Evolutionary conservation across 768 basidiomycete species (phyloP), one percentile per base, ranked within the genome.

Genomic region (Suillus subluteus): DNA sequence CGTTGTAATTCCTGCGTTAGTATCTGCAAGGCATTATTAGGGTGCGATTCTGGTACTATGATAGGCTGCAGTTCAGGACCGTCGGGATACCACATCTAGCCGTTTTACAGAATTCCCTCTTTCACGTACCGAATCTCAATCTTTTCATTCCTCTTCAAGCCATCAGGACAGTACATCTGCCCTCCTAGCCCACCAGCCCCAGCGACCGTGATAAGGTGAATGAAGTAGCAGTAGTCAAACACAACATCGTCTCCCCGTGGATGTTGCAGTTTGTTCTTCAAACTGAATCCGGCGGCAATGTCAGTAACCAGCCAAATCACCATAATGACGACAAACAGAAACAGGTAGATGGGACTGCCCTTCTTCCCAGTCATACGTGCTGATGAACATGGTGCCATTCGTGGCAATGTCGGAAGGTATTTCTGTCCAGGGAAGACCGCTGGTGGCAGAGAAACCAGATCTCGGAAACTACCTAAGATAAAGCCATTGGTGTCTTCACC

Each of bases 91-190:
- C 26, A 26, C 26, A 1, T 26, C 26, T 26, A 26, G 32, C 32
- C 21, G 54, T 35, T 56, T 56, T 11, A 21, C 9, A 21, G 18
- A 8, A 18, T 32, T 21, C 18, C 18, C 54, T 26, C 50, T 44
- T 58, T 58, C 40, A 21, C 37, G 13, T 37, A 18, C 41, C n/a
- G 9, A 32, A 62, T 38, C 30, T 46, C 48, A 7, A 58, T 48
- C 3, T n/a, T 35, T 30, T 65, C 65, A 38, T 65, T 62, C 65
- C 48, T 23, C 40, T 26, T 38, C 38, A 62, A 35, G 6, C 64
- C 58, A 12, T 32, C 54, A 44, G 59, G 48, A 37, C 55, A 44
- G 35, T 35, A 21, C 18, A 55, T 5, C 9, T 48, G 16, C 4
- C 30, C 18, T 13, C 18, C 26, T 35, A 30, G n/a, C 23, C 43